These are phyloP conservation scores for Byssochlamys sp. DNA, from an alignment of 2,329 filamentous ascomycete genomes.

Conservation along the genomic window DNA sequence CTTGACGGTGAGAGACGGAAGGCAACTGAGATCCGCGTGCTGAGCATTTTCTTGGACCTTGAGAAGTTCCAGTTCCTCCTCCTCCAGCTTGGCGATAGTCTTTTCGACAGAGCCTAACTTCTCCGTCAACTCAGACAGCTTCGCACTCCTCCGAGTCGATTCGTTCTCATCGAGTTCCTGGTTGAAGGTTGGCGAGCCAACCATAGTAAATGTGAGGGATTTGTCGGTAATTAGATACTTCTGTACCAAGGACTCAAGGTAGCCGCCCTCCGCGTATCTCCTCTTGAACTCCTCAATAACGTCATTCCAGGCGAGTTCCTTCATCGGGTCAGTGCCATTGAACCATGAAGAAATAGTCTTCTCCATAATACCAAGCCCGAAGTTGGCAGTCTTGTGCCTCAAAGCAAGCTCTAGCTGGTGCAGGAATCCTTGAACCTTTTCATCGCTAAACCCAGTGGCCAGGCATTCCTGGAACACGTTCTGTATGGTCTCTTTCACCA, in stretches of 20 bases:
- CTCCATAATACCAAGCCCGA: slow-evolving; percentile 83
- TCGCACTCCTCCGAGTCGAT: slow-evolving; percentile 58
- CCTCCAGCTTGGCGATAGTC: slow-evolving; percentile 61
- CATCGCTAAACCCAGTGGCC: slow-evolving; percentile 70
- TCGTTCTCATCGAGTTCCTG: slow-evolving; percentile 70
- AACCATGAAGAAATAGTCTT: slow-evolving; percentile 89
- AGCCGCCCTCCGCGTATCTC: slow-evolving; percentile 63
- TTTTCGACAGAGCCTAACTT: slow-evolving; percentile 61
- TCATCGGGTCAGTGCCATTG: slow-evolving; percentile 84
- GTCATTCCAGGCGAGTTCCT: slow-evolving; percentile 83
- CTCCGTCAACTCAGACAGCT: slow-evolving; percentile 61
- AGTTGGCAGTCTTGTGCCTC: slow-evolving; percentile 93
- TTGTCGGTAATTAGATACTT: slow-evolving; percentile 85
- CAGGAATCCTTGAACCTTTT: slow-evolving; percentile 85
- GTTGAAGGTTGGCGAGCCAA: slow-evolving; percentile 65
- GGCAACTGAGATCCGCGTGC: slow-evolving; percentile 72
- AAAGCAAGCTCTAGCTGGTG: slow-evolving; percentile 87
- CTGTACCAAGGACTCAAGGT: slow-evolving; percentile 74
- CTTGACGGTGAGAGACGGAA: slow-evolving; percentile 77
- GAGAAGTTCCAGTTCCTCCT: slow-evolving; percentile 70
- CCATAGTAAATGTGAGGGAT: slow-evolving; percentile 87
- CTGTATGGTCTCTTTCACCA: slow-evolving; percentile 64
- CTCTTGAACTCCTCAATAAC: slow-evolving; percentile 73
- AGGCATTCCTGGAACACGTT: slow-evolving; percentile 61
- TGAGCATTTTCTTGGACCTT: slow-evolving; percentile 75